Evolutionary conservation across 2,329 filamentous ascomycete species (phyloP), one percentile per base, ranked within the genome.

Genomic region (Fonsecaea multimorphosa): DNA sequence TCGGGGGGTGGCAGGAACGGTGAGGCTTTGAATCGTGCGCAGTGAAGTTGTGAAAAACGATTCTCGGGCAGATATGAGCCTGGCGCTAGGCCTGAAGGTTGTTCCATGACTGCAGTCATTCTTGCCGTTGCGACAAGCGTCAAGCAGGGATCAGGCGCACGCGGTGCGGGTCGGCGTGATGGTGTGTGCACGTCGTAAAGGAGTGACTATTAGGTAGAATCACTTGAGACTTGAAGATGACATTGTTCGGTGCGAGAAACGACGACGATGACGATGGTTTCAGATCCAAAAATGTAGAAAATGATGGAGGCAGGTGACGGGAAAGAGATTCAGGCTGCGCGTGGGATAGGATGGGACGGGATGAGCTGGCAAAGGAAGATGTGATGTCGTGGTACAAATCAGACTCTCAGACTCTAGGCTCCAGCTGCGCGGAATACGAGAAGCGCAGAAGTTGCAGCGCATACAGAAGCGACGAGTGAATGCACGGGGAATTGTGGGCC

Each of bases 1-100:
- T 61, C 38, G 7, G 56, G 24, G 31, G 67, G 65, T 57, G 67
- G 65, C 12, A 66, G 36, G n/a, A 67, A 65, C 8, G 66, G 36
- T n/a, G 67, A 67, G 14, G 67, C 44, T n/a, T 57, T 62, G 63
- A 64, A 66, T 14, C 52, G 58, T 22, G 65, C 38, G 38, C 52
- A 62, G 22, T 57, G 65, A 9, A 66, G 61, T n/a, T n/a, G n/a
- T 7, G 56, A 36, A 32, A 22, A 31, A 5, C 69, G 56, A 29
- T 65, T 46, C 16, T 65, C 56, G 46, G 61, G 61, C 54, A 64
- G 34, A 27, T 66, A 69, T 11, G 67, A 66, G 53, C 69, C 69
- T 61, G 67, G 67, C 34, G 69, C 58, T 12, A 22, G 40, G 29
- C 54, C 51, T 34, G 64, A 56, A 7, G 64, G 38, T 32, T 66